Percentiles rank a stretch among this genome's conserved stretches.
These are phyloP conservation scores for Trichoderma semiorbis DNA, from an alignment of 2,329 filamentous ascomycete genomes.

Conservation along the genomic window DNA sequence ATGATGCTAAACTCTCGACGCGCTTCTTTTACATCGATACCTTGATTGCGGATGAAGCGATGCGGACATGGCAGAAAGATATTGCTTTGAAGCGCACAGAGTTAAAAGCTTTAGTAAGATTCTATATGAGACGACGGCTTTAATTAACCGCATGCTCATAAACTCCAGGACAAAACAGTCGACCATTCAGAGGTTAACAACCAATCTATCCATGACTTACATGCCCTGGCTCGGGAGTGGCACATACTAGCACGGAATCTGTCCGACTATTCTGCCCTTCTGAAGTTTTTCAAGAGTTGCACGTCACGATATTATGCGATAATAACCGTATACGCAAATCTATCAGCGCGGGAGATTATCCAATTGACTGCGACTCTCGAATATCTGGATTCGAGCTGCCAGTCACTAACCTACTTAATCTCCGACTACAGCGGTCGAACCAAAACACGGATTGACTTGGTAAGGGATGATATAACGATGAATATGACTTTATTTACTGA, in stretches of 20 bases:
- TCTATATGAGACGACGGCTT: fast-evolving
- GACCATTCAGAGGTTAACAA: not conserved
- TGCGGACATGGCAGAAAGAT: not conserved
- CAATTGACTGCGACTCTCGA: not conserved
- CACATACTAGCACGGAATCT: not conserved
- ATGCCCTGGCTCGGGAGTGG: not conserved
- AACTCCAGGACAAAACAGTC: not conserved
- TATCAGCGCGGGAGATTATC: not conserved
- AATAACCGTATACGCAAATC: too few species aligned
- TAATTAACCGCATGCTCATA: not conserved
- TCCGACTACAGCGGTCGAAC: not conserved
- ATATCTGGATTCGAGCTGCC: not conserved
- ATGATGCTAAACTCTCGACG: not conserved
- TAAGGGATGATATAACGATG: fast-evolving
- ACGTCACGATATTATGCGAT: not conserved
- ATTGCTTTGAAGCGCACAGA: not conserved
- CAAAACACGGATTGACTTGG: not conserved
- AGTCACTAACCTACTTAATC: not conserved
- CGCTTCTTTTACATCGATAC: not conserved
- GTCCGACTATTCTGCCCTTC: not conserved
- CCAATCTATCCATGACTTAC: not conserved
- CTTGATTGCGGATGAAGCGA: not conserved
- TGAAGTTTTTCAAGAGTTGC: not conserved
- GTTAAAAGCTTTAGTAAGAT: not conserved
- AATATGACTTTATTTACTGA: not conserved